Percentiles rank a stretch among this genome's conserved stretches.
Conservation (phyloP, 306 rosid species). For the Fragaria ananassa region DNA sequence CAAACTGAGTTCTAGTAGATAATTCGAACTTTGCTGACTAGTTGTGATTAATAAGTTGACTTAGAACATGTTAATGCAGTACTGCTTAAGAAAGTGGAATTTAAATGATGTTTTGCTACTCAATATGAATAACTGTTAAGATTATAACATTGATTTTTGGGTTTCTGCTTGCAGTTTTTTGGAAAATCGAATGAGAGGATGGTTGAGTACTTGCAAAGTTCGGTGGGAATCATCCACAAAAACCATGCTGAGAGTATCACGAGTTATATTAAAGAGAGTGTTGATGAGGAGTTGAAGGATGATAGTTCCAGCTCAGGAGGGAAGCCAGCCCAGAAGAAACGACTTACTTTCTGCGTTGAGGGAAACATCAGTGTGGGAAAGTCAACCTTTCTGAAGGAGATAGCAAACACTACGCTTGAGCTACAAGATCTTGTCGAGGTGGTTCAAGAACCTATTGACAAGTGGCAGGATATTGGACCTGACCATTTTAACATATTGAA, state of each 20-base stretch:
- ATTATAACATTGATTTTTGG: constrained; percentile 20
- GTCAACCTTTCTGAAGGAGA: constrained; percentile 87
- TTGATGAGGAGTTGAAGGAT: constrained; percentile 76
- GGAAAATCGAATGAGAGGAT: constrained; percentile 81
- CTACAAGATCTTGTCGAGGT: constrained; percentile 92
- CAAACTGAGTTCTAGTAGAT: not conserved
- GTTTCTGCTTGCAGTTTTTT: constrained; percentile 54
- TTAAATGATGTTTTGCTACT: not conserved
- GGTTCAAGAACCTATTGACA: constrained; percentile 88
- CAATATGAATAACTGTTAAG: not conserved
- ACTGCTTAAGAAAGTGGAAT: not conserved
- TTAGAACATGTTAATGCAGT: not conserved
- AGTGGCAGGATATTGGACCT: constrained; percentile 98
- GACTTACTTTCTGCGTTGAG: constrained; percentile 87
- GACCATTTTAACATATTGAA: constrained; percentile 92
- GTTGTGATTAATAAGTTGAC: not conserved
- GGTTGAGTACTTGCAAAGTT: constrained; percentile 85
- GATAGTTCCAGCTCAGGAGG: constrained; percentile 41
- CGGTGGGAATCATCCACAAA: constrained; percentile 91
- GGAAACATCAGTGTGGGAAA: constrained; percentile 97
- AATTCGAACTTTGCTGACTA: not conserved
- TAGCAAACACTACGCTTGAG: constrained; percentile 88
- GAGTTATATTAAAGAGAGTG: constrained; percentile 75
- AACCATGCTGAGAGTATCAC: constrained; percentile 97
- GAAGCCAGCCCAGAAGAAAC: constrained; percentile 51